These are phyloP conservation scores for Verbascum thapsus DNA, from an alignment of 257 asterid genomes.

Conservation along the genomic window DNA sequence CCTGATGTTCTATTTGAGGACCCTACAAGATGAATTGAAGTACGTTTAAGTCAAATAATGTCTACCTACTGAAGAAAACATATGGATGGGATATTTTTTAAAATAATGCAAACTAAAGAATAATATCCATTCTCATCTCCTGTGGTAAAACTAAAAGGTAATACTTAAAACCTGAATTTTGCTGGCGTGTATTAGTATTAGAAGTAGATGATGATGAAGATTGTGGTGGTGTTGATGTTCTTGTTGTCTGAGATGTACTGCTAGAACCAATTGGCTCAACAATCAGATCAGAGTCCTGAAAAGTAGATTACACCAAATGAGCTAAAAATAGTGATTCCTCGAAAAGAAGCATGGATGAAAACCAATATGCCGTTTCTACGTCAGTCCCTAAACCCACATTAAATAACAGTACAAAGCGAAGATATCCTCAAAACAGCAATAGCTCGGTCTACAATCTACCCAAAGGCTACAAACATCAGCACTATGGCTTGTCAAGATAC, in stretches of 20 bases:
- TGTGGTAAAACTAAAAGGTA: not conserved
- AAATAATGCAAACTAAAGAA: conserved; percentile 20
- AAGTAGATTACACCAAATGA: conserved; percentile 17
- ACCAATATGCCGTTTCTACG: conserved; percentile 8
- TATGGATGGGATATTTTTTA: not conserved
- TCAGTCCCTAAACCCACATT: conserved; percentile 7
- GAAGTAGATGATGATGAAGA: conserved; percentile 62
- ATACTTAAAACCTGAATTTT: conserved; percentile 51
- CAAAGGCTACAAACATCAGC: not conserved
- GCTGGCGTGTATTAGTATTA: conserved; percentile 50
- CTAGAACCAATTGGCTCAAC: conserved; percentile 75
- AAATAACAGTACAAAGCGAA: conserved; percentile 13
- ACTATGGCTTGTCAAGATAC: not conserved
- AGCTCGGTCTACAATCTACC: not conserved
- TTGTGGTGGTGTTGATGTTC: conserved; percentile 55
- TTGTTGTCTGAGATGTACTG: conserved; percentile 64
- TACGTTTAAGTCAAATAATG: conserved; percentile 9
- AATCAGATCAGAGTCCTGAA: conserved; percentile 74
- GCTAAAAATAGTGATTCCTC: conserved; percentile 13
- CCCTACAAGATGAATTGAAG: conserved; percentile 44
- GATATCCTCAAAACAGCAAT: conserved; percentile 10
- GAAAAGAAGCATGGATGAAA: not conserved
- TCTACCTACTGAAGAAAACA: conserved; percentile 16
- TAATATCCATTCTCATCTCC: conserved; percentile 11
- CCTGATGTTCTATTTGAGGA: conserved; percentile 71